Base-by-base conservation (phyloP, 2,329 filamentous ascomycete genomes). In the Thelonectria blattea region DNA sequence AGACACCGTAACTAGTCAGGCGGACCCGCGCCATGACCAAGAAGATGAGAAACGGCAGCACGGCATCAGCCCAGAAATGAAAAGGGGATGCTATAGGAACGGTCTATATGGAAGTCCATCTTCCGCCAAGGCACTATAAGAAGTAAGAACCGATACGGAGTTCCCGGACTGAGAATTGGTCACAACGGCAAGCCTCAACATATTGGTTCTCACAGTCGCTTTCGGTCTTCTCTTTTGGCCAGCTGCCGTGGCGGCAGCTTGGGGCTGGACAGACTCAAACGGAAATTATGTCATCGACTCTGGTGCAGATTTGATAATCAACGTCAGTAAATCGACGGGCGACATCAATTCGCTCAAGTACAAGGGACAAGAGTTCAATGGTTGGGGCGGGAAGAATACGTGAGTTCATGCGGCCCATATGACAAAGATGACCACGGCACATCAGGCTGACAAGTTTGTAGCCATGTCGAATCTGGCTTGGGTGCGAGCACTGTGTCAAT, bases 241-340 rank as follows among this genome's bases (percentile, higher is more conserved):
- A 30, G 67, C 69, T 11, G 65, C 61, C 39, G 76, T 72, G 20
- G 68, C 73, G 4, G 77, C 77, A 34, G 74, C 72, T 7, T 79
- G 74, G 68, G 77, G 77, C 22, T 79, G 74, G 63, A 74, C 71
- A 1, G 76, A 79, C 22, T 69, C 74, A 52, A 74, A 72, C 22
- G 72, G 67, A 37, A 75, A 76, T 60, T 78, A 76, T 61, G 72
- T 76, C n/a, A 75, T 78, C 39, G 76, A 72, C 60, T 72, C 68
- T 17, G 72, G 73, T 1, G 63, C 73, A 4, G 65, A 67, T 11
- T 68, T 76, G 7, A 68, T 75, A 32, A 74, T 76, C 61, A 72
- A 71, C 39, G 73, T 76, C 47, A 74, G 70, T 61, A 75, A 75
- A 63, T 68, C 68, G 12, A 74, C 70, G 53, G 74, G 74, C 17